Percentiles rank a stretch among this genome's conserved stretches.
These are phyloP conservation scores for Diospyros lotus DNA, from an alignment of 148 eudicot genomes.

Conservation along the genomic window DNA sequence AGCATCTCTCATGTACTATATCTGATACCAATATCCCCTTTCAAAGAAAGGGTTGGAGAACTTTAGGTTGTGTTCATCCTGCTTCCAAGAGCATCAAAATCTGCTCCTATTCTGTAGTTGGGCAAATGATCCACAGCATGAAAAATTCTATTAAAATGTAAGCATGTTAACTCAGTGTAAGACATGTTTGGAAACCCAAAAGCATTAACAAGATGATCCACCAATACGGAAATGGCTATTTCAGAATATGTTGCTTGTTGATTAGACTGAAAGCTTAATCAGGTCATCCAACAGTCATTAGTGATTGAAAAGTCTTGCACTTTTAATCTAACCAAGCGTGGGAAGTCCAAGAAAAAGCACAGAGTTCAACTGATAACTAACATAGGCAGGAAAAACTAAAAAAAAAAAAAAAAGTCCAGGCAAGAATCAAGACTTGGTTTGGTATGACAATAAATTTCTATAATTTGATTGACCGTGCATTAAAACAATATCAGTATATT, in stretches of 20 bases:
- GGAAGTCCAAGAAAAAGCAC: background rate
- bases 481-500: background rate
- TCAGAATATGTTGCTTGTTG: background rate
- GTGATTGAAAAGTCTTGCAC: slow-evolving; percentile 4
- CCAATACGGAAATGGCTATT: background rate
- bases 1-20: too few relatives aligned
- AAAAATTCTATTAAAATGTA: background rate
- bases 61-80: background rate
- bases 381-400: background rate
- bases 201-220: background rate
- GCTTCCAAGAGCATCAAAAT: background rate
- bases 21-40: too few relatives aligned
- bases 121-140: background rate
- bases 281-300: background rate
- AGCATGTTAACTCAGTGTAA: background rate
- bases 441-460: background rate
- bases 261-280: background rate
- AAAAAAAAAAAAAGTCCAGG: background rate
- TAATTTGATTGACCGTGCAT: background rate
- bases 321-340: background rate
- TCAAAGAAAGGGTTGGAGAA: too few relatives aligned
- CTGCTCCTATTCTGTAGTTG: background rate
- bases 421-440: background rate
- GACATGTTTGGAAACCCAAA: background rate
- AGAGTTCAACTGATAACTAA: background rate